Percentiles rank a stretch among this genome's conserved stretches.
phyloP scores from a whole-genome alignment of 2,329 filamentous ascomycete species.

The Colletotrichum endophyticum region DNA sequence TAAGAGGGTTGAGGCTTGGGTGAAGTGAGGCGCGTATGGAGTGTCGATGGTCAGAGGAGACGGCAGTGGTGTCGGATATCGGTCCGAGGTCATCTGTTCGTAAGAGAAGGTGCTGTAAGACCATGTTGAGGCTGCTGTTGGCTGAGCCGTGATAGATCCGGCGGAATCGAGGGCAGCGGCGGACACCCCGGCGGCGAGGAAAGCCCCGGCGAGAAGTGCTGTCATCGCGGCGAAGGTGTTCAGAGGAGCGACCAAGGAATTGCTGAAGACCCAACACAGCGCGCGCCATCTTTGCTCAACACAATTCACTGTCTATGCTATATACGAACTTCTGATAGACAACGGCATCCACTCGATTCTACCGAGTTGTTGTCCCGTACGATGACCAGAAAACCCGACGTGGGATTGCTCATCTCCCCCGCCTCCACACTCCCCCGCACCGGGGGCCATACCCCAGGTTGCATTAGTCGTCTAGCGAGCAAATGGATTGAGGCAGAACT shows the following conservation, averaged over 20 bases:
- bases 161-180: background rate
- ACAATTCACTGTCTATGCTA: background rate
- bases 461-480: background rate
- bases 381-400: background rate
- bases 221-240: background rate
- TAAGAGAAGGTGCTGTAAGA: conserved; percentile 1
- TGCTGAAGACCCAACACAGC: background rate
- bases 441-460: background rate
- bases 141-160: background rate
- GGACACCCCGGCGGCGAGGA: background rate
- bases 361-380: background rate
- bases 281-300: background rate
- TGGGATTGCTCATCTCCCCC: background rate
- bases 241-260: background rate
- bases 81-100: background rate
- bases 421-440: background rate
- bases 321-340: background rate
- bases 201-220: background rate
- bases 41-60: background rate
- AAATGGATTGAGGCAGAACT: background rate
- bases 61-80: background rate
- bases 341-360: background rate
- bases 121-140: background rate
- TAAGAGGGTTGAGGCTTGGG: background rate
- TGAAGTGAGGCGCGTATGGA: background rate